phyloP scores from a whole-genome alignment of 2,329 filamentous ascomycete genomes.

The Balansia obtecta region DNA sequence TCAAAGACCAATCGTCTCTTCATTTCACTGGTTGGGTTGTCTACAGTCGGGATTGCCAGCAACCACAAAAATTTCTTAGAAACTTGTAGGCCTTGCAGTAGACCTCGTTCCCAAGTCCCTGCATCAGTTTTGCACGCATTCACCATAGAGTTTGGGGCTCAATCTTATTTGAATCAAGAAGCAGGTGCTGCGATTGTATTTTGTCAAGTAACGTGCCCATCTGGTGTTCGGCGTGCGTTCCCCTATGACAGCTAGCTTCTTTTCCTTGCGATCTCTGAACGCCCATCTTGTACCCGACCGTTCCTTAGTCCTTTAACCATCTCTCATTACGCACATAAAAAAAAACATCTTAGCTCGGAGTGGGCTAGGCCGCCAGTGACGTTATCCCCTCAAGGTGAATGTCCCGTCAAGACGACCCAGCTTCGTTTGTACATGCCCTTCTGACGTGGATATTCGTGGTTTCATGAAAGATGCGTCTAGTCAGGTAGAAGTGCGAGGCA shows the following conservation, averaged over 20 bases:
- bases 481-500: slow-evolving; percentile 46
- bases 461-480: slow-evolving; percentile 33
- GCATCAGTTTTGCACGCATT: neutral
- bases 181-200: slow-evolving; percentile 15
- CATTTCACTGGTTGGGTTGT: too few species aligned
- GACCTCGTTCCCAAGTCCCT: too few species aligned
- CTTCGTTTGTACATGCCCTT: slow-evolving; percentile 14
- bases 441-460: slow-evolving; percentile 21
- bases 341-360: slow-evolving; percentile 9
- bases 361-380: slow-evolving; percentile 3
- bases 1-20: too few species aligned
- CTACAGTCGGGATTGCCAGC: too few species aligned
- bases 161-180: slow-evolving; percentile 3
- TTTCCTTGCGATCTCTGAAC: slow-evolving; percentile 15
- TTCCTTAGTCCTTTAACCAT: slow-evolving; percentile 20
- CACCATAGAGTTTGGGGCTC: neutral
- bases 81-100: too few species aligned
- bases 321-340: slow-evolving; percentile 17
- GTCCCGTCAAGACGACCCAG: slow-evolving; percentile 9
- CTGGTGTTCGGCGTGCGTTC: slow-evolving; percentile 13
- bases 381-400: slow-evolving; percentile 13
- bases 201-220: slow-evolving; percentile 15
- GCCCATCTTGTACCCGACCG: slow-evolving; percentile 18
- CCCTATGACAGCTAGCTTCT: slow-evolving; percentile 16
- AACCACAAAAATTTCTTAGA: too few species aligned